Evolutionary conservation across 345 rosid species (phyloP), one percentile per base, ranked within the genome.

Genomic region (Linum lewisii): DNA sequence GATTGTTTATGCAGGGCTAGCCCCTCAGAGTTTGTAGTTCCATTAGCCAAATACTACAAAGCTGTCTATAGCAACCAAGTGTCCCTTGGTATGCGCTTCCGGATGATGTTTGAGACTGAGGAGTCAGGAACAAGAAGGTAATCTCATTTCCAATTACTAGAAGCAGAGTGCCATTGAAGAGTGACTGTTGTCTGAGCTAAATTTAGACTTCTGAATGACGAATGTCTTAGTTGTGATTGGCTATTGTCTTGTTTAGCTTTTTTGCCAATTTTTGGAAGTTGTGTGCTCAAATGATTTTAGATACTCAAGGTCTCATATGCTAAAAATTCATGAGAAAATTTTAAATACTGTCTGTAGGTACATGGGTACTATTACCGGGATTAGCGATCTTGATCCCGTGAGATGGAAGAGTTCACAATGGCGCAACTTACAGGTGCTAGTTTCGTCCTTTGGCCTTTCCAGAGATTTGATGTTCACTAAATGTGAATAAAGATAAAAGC

Each of bases 31-130:
- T 94, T 94, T 76, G 92, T 94, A 18, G 81, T 94, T 63, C 99
- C 97, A 61, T 63, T 94, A 65, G 95, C 97, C 70, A 94, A 87
- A 71, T 94, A 87, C 73, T 81, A 82, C 78, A 87, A 85, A 79
- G 91, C 95, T 36, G 81, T 81, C 65, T 80, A 61, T 42, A 73
- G 87, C 70, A 72, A 75, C 71, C 99, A 90, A 74, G 72, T 85
- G 51, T 90, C 99, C 54, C 82, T 74, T 50, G 97, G 96, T 49
- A 84, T 94, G 99, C 81, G 97, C 45, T 90, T 94, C 51, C 72
- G 96, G 57, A 94, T 94, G 99, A 79, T 87, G 95, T 90, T 94
- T 71, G 99, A 90, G 76, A 94, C 99, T 9, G 97, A 93, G 51
- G 99, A 90, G 21, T 94, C 90, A 18, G 96, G 95, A 66, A 81